Percentiles rank a stretch among this genome's conserved stretches.
Evolutionary conservation across 2,329 filamentous ascomycete species (phyloP).

Genomic region (Colletotrichum coccodes): DNA sequence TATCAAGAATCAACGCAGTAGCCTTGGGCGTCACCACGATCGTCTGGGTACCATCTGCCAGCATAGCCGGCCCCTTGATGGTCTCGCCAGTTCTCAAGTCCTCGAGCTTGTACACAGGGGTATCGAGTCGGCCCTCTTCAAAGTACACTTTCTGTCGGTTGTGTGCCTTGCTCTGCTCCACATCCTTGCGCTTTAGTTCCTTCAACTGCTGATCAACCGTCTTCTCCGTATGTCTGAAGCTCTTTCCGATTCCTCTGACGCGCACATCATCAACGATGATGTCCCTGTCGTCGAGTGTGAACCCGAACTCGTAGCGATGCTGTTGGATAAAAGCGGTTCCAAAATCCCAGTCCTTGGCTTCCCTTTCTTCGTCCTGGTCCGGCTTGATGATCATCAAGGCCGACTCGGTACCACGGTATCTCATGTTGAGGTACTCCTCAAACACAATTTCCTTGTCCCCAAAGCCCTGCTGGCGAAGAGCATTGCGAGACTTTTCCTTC

Average conservation of each 20-base stretch:
- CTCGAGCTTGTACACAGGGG: slow-evolving; percentile 84
- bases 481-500: slow-evolving; percentile 76
- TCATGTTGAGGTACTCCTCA: slow-evolving; percentile 94
- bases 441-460: slow-evolving; percentile 78
- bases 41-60: slow-evolving; percentile 90
- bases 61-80: slow-evolving; percentile 82
- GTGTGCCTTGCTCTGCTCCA: slow-evolving; percentile 69
- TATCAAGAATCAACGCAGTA: slow-evolving; percentile 81
- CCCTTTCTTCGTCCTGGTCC: slow-evolving; percentile 64
- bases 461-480: slow-evolving; percentile 83
- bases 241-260: slow-evolving; percentile 89
- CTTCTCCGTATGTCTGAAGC: slow-evolving; percentile 81
- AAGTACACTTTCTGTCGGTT: slow-evolving; percentile 80
- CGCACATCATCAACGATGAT: slow-evolving; percentile 92
- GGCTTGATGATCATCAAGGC: slow-evolving; percentile 90
- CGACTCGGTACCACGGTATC: slow-evolving; percentile 90
- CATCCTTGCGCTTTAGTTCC: slow-evolving; percentile 69
- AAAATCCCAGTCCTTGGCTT: slow-evolving; percentile 80
- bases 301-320: slow-evolving; percentile 93
- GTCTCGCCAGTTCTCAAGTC: slow-evolving; percentile 78
- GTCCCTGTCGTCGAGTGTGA: slow-evolving; percentile 84
- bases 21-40: slow-evolving; percentile 87
- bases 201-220: slow-evolving; percentile 87
- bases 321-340: slow-evolving; percentile 86
- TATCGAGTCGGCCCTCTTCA: slow-evolving; percentile 80